Conservation (phyloP, 495 filamentous ascomycete species). For the Talaromyces borbonicus region DNA sequence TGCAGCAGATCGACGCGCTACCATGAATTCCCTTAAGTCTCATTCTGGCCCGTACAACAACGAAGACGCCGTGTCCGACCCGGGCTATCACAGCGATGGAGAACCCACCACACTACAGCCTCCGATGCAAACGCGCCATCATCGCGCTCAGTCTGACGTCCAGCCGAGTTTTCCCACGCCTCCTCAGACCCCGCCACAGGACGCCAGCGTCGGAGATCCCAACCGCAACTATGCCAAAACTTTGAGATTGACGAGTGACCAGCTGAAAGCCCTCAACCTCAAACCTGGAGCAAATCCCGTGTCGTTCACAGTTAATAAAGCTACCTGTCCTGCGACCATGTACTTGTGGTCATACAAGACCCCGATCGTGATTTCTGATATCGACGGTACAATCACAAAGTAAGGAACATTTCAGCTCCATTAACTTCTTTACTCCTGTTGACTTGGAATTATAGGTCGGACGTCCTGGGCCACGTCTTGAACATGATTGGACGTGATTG, state of each 20-base stretch:
- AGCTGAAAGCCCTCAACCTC: slow-evolving; percentile 77
- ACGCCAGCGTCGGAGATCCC: slow-evolving; percentile 47
- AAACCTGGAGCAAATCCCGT: slow-evolving; percentile 81
- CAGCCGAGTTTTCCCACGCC: slow-evolving; percentile 63
- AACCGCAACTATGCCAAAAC: slow-evolving; percentile 93
- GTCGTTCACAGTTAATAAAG: slow-evolving; percentile 92
- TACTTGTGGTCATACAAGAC: slow-evolving; percentile 83
- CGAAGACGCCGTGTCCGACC: slow-evolving; percentile 84
- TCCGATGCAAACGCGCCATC: slow-evolving; percentile 30
- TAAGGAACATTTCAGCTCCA: slow-evolving; percentile 17
- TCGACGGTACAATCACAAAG: slow-evolving; percentile 98
- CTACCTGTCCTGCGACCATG: slow-evolving; percentile 85
- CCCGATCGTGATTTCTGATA: slow-evolving; percentile 95
- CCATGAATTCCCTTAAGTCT: slow-evolving; percentile 42
- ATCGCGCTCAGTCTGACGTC: slow-evolving; percentile 57
- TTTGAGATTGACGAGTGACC: slow-evolving; percentile 88
- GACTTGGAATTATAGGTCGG: slow-evolving; percentile 43
- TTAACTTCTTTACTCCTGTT: background rate
- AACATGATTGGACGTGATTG: slow-evolving; percentile 98
- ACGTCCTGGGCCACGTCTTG: slow-evolving; percentile 92
- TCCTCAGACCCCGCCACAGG: slow-evolving; percentile 61
- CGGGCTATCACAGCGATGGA: slow-evolving; percentile 87
- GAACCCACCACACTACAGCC: slow-evolving; percentile 33
- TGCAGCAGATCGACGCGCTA: slow-evolving; percentile 45
- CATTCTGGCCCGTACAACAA: slow-evolving; percentile 44